phyloP scores from a whole-genome alignment of 345 rosid genomes.

The Triadica sebifera region DNA sequence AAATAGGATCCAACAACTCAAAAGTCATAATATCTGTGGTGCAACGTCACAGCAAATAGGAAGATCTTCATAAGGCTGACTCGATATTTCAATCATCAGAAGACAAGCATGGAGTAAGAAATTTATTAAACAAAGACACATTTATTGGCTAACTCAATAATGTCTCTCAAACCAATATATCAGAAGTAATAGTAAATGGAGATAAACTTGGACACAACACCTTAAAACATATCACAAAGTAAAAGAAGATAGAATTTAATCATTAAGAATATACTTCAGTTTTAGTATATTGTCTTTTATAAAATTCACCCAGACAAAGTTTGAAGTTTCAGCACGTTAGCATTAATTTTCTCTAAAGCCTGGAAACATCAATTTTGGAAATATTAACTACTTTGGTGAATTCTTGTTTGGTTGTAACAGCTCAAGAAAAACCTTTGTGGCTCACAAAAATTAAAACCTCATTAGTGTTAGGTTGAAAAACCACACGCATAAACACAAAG shows the following conservation, averaged over 20 bases:
- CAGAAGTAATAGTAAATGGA: background rate
- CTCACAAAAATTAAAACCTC: background rate
- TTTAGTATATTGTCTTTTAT: background rate
- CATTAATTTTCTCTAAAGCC: constrained; percentile 1
- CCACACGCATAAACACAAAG: background rate
- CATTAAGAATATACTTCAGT: background rate
- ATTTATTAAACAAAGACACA: background rate
- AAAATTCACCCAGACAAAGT: background rate
- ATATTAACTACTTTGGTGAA: background rate
- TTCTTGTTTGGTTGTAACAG: background rate
- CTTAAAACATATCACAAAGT: background rate
- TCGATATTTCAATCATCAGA: background rate
- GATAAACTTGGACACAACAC: background rate
- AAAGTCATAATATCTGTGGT: background rate
- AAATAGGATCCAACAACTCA: background rate
- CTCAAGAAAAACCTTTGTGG: background rate
- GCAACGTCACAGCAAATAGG: background rate
- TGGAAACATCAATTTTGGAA: background rate
- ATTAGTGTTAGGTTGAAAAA: background rate
- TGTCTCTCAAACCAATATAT: background rate
- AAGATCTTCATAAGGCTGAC: background rate
- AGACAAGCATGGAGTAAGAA: background rate
- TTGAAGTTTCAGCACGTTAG: background rate
- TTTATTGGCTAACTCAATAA: background rate
- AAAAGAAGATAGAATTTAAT: background rate